These are phyloP conservation scores for Ligustrum vulgare DNA, from an alignment of 257 asterid species.

Conservation along the genomic window DNA sequence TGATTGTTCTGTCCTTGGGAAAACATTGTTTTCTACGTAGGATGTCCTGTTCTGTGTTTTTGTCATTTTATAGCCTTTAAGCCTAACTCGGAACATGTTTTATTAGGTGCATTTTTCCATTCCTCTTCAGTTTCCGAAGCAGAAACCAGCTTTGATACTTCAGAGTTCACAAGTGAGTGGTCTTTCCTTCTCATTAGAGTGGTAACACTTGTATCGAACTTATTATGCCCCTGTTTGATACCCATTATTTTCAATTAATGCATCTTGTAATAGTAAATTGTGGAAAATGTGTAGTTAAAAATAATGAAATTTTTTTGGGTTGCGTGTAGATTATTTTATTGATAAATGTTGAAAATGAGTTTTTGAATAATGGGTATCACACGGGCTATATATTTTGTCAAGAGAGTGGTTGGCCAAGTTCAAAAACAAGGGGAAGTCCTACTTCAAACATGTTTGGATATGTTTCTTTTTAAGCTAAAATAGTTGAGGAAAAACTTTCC, in stretches of 20 bases:
- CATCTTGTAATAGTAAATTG: no score
- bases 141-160: slow-evolving; percentile 63
- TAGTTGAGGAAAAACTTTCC: no score
- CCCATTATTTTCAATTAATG: no score
- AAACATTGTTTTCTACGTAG: slow-evolving; percentile 10
- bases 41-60: slow-evolving; percentile 8
- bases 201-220: not conserved
- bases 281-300: no score
- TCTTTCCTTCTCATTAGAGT: not conserved
- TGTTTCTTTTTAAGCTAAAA: not conserved
- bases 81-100: not conserved
- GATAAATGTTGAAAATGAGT: no score
- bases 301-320: no score
- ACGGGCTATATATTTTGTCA: not conserved
- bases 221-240: not conserved
- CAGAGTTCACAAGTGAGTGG: slow-evolving; percentile 79
- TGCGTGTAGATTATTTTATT: no score
- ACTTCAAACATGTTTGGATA: not conserved
- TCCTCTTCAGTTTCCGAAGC: slow-evolving; percentile 90
- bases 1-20: slow-evolving; percentile 3
- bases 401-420: not conserved
- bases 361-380: no score
- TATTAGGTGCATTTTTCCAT: slow-evolving; percentile 74
- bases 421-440: not conserved
- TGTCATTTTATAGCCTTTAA: not conserved